These are phyloP conservation scores for Cucurbita maxima DNA, from an alignment of 306 rosid genomes.

Conservation along the genomic window DNA sequence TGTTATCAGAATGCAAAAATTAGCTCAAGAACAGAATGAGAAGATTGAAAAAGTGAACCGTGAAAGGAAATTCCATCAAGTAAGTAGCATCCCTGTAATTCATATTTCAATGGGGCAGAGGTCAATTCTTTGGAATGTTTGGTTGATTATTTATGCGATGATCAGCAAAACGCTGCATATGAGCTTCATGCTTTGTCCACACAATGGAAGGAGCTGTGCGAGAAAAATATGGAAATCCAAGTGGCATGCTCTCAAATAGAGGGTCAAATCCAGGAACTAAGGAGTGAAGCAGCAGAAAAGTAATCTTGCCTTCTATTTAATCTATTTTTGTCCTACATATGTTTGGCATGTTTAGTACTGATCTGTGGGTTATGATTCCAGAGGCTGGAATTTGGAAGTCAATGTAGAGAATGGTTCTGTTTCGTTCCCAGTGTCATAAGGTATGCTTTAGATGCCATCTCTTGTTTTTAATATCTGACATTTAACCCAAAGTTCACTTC, in stretches of 20 bases:
- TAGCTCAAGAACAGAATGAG: conserved; percentile 56
- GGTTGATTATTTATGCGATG: conserved; percentile 9
- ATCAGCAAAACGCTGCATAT: conserved; percentile 77
- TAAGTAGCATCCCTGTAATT: conserved; percentile 16
- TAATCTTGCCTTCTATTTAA: conserved; percentile 9
- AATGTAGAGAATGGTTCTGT: conserved; percentile 30
- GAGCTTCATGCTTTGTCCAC: conserved; percentile 82
- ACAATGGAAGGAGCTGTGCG: conserved; percentile 87
- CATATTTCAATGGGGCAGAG: neutral
- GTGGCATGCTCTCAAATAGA: conserved; percentile 51
- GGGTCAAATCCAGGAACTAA: conserved; percentile 39
- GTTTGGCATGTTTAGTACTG: conserved; percentile 5
- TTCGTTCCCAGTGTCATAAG: conserved; percentile 23
- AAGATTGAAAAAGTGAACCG: conserved; percentile 85
- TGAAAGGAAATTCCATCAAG: conserved; percentile 93
- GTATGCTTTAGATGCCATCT: conserved; percentile 11
- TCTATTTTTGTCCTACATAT: neutral
- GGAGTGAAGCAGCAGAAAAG: conserved; percentile 59
- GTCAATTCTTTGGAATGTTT: conserved; percentile 1
- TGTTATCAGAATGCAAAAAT: conserved; percentile 59
- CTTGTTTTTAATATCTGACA: neutral
- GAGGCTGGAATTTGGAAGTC: conserved; percentile 69
- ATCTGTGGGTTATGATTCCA: conserved; percentile 11
- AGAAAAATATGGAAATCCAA: conserved; percentile 72
- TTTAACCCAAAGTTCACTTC: neutral